A percentile compares a stretch with the other conserved stretches of the same genome.
Evolutionary conservation across 2,329 filamentous ascomycete genomes (phyloP).

Genomic region (Penicillium sp.): DNA sequence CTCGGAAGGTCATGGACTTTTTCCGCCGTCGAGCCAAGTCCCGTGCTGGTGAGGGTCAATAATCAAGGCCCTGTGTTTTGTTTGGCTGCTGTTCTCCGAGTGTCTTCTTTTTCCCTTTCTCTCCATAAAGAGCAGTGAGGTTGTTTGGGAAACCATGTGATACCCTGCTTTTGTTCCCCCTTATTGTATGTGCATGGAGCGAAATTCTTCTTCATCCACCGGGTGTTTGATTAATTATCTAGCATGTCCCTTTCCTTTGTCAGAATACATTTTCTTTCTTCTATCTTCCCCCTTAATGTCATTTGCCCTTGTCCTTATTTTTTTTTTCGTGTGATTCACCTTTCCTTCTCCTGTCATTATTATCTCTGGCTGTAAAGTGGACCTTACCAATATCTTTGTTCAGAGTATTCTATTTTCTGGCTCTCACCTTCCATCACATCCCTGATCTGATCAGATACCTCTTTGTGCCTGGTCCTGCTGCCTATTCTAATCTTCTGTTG

Average conservation of each 20-base stretch:
- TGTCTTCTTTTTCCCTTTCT: background rate
- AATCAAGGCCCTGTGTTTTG: constrained; percentile 15
- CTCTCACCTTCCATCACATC: constrained; percentile 2
- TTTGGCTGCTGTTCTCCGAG: background rate
- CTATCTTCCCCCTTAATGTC: constrained; percentile 5
- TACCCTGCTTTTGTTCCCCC: constrained; percentile 39
- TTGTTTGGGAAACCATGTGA: constrained; percentile 42
- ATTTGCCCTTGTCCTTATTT: constrained; percentile 4
- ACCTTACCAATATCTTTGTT: constrained; percentile 15
- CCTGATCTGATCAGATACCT: background rate
- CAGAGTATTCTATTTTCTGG: constrained; percentile 16
- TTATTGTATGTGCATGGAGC: constrained; percentile 36
- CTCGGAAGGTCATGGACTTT: constrained; percentile 96
- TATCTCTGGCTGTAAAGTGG: constrained; percentile 30
- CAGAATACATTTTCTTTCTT: constrained; percentile 25
- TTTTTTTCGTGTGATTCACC: constrained; percentile 16
- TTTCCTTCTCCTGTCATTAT: constrained; percentile 29
- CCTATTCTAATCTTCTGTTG: constrained; percentile 15
- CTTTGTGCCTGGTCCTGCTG: background rate
- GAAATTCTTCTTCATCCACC: constrained; percentile 31
- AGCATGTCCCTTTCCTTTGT: constrained; percentile 36
- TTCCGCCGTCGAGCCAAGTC: constrained; percentile 85
- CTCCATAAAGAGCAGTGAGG: constrained; percentile 30
- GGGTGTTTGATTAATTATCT: constrained; percentile 35
- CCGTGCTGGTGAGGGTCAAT: constrained; percentile 52